Percentiles rank a stretch among this genome's conserved stretches.
These are phyloP conservation scores for Leccinellum albellum DNA, from an alignment of 768 basidiomycete genomes.

Conservation along the genomic window DNA sequence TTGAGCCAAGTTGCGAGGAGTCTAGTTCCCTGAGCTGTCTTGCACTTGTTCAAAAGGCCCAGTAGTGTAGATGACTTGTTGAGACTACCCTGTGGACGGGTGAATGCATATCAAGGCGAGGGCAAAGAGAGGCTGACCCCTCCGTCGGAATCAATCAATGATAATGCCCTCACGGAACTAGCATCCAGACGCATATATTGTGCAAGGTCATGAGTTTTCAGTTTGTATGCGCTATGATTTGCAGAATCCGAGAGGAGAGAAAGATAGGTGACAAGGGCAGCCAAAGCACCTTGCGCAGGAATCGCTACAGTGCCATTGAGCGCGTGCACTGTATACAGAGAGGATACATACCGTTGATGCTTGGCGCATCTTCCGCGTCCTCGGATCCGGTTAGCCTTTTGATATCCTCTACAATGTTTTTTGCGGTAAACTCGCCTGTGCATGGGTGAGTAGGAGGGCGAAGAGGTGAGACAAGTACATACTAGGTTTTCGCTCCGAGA, in stretches of 20 bases:
- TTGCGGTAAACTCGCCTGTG: slow-evolving; percentile 79
- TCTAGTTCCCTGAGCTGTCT: slow-evolving; percentile 90
- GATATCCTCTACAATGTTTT: slow-evolving; percentile 78
- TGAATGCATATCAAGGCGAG: background rate
- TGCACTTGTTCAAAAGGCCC: slow-evolving; percentile 90
- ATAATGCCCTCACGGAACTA: slow-evolving; percentile 86
- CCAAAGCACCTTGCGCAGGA: slow-evolving; percentile 71
- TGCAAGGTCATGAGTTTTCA: slow-evolving; percentile 84
- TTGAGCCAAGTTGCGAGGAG: slow-evolving; percentile 90
- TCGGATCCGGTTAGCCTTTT: slow-evolving; percentile 37
- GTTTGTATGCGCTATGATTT: slow-evolving; percentile 75
- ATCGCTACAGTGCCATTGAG: slow-evolving; percentile 46
- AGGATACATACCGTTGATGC: slow-evolving; percentile 7
- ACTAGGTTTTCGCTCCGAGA: slow-evolving; percentile 90
- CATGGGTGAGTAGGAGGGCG: background rate
- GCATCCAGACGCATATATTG: slow-evolving; percentile 97
- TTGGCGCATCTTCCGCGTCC: slow-evolving; percentile 20
- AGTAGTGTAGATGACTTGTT: slow-evolving; percentile 84
- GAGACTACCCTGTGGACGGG: slow-evolving; percentile 43
- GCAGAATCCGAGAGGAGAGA: slow-evolving; percentile 71
- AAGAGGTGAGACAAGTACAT: slow-evolving; percentile 18
- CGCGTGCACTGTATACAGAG: background rate
- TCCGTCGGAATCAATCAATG: slow-evolving; percentile 71
- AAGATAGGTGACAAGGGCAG: slow-evolving; percentile 82
- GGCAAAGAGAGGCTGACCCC: slow-evolving; percentile 14